phyloP scores from a whole-genome alignment of 2,329 filamentous ascomycete species.

The Trichoderma koningii region DNA sequence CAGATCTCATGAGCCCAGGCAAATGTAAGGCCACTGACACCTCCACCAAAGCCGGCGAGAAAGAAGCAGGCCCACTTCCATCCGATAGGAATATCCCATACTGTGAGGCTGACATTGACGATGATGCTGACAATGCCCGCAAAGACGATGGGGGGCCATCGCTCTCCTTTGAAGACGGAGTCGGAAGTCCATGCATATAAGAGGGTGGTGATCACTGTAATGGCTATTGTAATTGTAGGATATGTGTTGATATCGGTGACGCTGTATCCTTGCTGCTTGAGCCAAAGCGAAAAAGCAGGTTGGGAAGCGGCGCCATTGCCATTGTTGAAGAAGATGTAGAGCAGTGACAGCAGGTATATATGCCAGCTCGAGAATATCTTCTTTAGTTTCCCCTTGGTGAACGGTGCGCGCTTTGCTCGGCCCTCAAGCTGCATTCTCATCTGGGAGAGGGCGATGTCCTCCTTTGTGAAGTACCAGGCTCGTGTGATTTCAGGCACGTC shows the following conservation, averaged over 20 bases:
- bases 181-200: constrained; percentile 69
- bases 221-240: constrained; percentile 60
- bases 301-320: constrained; percentile 49
- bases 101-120: constrained; percentile 44
- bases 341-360: constrained; percentile 58
- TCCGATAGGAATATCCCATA: constrained; percentile 50
- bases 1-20: constrained; percentile 56
- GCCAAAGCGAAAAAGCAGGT: constrained; percentile 57
- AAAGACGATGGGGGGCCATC: constrained; percentile 67
- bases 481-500: constrained; percentile 36
- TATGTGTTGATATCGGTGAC: constrained; percentile 52
- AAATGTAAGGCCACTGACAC: constrained; percentile 50
- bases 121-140: constrained; percentile 48
- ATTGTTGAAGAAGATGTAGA: constrained; percentile 69
- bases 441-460: constrained; percentile 36
- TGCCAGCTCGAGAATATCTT: constrained; percentile 67
- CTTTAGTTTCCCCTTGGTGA: constrained; percentile 53
- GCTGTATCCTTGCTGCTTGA: constrained; percentile 48
- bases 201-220: constrained; percentile 59
- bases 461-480: constrained; percentile 36
- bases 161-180: constrained; percentile 56
- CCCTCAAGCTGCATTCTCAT: constrained; percentile 46
- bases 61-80: constrained; percentile 68
- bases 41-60: constrained; percentile 54
- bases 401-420: constrained; percentile 45